Evolutionary conservation across 2,329 filamentous ascomycete genomes (phyloP).

Genomic region (Cladophialophora yegresii): DNA sequence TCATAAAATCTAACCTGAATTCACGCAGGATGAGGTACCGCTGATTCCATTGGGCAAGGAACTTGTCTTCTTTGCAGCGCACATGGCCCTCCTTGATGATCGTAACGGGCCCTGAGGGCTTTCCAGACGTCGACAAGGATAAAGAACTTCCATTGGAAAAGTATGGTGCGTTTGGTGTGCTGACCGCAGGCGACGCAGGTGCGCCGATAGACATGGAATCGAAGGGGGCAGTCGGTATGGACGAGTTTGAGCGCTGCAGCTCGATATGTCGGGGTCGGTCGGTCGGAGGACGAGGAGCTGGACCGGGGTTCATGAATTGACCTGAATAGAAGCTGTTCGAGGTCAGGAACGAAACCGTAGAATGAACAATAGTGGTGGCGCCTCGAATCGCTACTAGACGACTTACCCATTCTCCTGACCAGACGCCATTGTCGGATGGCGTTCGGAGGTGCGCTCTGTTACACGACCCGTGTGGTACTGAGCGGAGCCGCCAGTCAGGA

Average conservation of each 20-base stretch:
- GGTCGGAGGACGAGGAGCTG: slow-evolving; percentile 84
- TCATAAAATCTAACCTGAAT: slow-evolving; percentile 91
- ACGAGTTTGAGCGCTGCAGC: slow-evolving; percentile 71
- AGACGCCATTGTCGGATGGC: slow-evolving; percentile 27
- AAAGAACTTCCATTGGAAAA: slow-evolving; percentile 72
- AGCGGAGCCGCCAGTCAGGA: slow-evolving; percentile 23
- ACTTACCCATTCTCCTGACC: slow-evolving; percentile 30
- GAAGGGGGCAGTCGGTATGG: slow-evolving; percentile 72
- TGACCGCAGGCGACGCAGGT: slow-evolving; percentile 63
- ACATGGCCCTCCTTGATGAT: slow-evolving; percentile 68
- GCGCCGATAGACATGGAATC: slow-evolving; percentile 68
- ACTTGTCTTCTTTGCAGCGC: slow-evolving; percentile 74
- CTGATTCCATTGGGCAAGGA: slow-evolving; percentile 81
- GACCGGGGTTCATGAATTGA: slow-evolving; percentile 94
- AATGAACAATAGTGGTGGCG: not conserved
- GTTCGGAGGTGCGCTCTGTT: slow-evolving; percentile 9
- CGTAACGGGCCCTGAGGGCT: slow-evolving; percentile 65
- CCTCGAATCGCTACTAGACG: not conserved
- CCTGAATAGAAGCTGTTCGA: slow-evolving; percentile 59
- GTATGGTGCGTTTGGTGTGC: slow-evolving; percentile 62
- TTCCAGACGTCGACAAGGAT: slow-evolving; percentile 61
- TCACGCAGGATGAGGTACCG: slow-evolving; percentile 91
- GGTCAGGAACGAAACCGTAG: slow-evolving; percentile 14
- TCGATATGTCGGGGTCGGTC: slow-evolving; percentile 75
- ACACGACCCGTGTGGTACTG: slow-evolving; percentile 17